These are phyloP conservation scores for Avena eriantha DNA, from an alignment of 176 grass and related monocot genomes.

Conservation along the genomic window DNA sequence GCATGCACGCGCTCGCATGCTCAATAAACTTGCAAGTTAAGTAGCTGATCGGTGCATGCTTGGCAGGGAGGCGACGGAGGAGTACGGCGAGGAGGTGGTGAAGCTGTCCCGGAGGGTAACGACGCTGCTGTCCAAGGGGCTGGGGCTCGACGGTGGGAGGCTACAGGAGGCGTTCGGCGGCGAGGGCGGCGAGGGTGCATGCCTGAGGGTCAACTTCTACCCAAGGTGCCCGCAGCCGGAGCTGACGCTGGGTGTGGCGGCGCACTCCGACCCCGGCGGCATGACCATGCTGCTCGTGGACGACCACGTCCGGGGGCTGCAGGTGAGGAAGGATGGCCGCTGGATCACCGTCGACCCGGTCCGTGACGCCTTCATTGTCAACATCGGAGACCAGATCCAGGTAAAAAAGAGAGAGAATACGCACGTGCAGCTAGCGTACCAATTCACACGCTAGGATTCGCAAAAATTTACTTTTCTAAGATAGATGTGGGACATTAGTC, in stretches of 20 bases:
- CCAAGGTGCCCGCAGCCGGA: constrained; percentile 87
- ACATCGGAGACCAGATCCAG: constrained; percentile 88
- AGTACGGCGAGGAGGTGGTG: constrained; percentile 64
- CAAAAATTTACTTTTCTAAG: too few species aligned
- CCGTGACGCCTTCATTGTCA: constrained; percentile 73
- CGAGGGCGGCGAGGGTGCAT: constrained; percentile 54
- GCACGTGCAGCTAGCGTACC: constrained; percentile 3
- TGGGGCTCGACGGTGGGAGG: constrained; percentile 53
- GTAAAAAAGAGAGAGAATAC: constrained; percentile 39
- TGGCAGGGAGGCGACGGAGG: constrained; percentile 65
- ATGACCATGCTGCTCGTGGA: constrained; percentile 84
- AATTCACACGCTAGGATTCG: not conserved
- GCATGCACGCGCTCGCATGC: not conserved
- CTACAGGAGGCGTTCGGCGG: constrained; percentile 67
- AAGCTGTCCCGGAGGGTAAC: constrained; percentile 58
- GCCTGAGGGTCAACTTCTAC: constrained; percentile 85
- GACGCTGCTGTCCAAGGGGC: constrained; percentile 56
- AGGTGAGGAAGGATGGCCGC: constrained; percentile 50
- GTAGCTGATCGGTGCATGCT: not conserved
- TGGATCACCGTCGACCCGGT: constrained; percentile 78
- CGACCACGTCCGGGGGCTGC: constrained; percentile 70
- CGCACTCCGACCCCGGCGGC: constrained; percentile 88
- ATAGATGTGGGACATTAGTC: too few species aligned
- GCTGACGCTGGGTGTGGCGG: constrained; percentile 71
- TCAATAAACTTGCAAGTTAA: not conserved